Evolutionary conservation across 495 filamentous ascomycete species (phyloP), one percentile per base, ranked within the genome.

Genomic region (Choiromyces venosus): DNA sequence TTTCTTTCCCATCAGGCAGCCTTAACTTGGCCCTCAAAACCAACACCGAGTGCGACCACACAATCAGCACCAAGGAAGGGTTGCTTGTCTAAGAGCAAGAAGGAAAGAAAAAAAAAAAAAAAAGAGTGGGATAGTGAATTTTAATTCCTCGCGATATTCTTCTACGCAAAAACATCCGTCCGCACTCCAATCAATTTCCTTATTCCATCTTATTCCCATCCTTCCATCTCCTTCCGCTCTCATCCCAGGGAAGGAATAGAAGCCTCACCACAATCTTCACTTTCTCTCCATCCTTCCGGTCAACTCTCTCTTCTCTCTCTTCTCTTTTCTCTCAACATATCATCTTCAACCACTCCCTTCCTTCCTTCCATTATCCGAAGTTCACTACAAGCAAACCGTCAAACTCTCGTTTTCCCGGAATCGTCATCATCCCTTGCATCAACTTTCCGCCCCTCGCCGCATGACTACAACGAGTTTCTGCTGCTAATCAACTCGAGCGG

Each of bases 401-500:
- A 79, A 78, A 79, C 72, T 42, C 77, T 73, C 73, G 44, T 69
- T 80, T 73, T 76, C 78, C 70, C 74, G 74, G 78, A 71, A 80
- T 74, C 73, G 74, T 74, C 73, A 74, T 78, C 73, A 35, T 72
- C 78, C 77, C 78, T 78, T 80, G 71, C 78, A 78, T 80, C 78
- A 76, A 72, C 74, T 65, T 64, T 14, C 78, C 71, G 71, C 74
- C 78, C 73, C 78, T 68, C 78, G 74, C 78, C 78, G 78, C 78
- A 80, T 80, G 78, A 80, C 74, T 80, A 80, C 78, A 77, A 77
- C 71, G 10, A 61, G 52, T 77, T 73, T 68, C 70, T 80, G 73
- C 75, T 80, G 78, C 73, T 72, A 78, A 74, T 73, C 74, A 80
- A 78, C 46, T 65, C 70, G 78, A 80, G 78, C 78, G 78, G 78